Conservation (phyloP, 1,139 yeast genomes). For the Geotrichum carabidarum region DNA sequence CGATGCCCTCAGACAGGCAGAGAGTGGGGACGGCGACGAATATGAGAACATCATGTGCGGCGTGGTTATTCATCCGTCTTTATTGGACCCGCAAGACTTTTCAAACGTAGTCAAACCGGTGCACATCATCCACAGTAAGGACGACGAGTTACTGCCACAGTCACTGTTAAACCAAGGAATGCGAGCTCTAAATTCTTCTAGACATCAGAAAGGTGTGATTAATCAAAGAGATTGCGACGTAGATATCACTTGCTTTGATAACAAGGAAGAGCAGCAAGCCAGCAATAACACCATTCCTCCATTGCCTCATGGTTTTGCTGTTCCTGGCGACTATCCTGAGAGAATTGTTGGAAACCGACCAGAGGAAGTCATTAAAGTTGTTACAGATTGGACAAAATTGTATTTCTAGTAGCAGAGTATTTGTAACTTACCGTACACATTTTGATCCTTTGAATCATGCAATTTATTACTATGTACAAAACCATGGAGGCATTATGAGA, state of each 20-base stretch:
- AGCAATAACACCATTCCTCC: conserved; percentile 21
- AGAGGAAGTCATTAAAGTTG: conserved; percentile 26
- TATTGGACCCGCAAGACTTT: conserved; percentile 34
- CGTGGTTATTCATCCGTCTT: conserved; percentile 38
- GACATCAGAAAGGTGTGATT: conserved; percentile 12
- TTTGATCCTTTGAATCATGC: no score
- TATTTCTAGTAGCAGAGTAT: not conserved
- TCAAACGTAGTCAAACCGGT: conserved; percentile 34
- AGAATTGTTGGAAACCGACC: conserved; percentile 35
- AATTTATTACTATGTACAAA: not conserved
- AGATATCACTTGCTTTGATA: conserved; percentile 25
- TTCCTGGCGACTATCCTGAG: conserved; percentile 40
- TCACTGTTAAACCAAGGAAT: conserved; percentile 26
- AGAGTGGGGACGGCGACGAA: conserved; percentile 23
- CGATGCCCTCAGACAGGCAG: conserved; percentile 28
- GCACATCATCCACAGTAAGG: conserved; percentile 33
- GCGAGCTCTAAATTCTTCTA: conserved; percentile 24
- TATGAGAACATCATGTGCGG: conserved; percentile 34
- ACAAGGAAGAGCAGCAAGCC: conserved; percentile 17
- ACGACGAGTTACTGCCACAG: conserved; percentile 34
- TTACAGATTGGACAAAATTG: conserved; percentile 26
- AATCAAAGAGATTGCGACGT: conserved; percentile 23
- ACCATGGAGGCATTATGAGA: not conserved
- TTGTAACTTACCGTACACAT: no score
- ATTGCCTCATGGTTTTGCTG: conserved; percentile 43